These are phyloP conservation scores for Evernia prunastri DNA, from an alignment of 495 filamentous ascomycete genomes.

Conservation along the genomic window DNA sequence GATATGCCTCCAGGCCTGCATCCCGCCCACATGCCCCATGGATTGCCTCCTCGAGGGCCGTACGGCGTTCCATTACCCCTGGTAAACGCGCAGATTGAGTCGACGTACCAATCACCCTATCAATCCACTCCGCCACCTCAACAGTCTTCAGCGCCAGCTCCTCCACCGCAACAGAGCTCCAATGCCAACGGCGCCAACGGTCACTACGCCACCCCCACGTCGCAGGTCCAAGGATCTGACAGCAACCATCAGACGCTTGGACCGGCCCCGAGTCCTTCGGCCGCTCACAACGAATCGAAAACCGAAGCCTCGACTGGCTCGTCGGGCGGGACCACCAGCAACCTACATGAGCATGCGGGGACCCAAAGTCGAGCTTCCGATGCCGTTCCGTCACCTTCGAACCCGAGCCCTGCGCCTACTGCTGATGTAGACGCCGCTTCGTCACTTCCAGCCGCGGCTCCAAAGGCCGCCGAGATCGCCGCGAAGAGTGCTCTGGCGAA, in stretches of 20 bases:
- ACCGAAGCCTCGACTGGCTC: conserved; percentile 20
- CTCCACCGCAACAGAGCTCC: conserved; percentile 15
- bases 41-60: conserved; percentile 22
- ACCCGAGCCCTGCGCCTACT: conserved; percentile 17
- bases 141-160: conserved; percentile 14
- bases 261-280: conserved; percentile 15
- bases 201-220: background rate
- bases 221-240: conserved; percentile 16
- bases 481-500: conserved; percentile 3
- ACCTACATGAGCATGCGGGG: background rate
- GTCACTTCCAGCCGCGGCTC: conserved; percentile 31
- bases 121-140: conserved; percentile 17
- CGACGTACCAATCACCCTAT: conserved; percentile 29
- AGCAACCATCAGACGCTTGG: conserved; percentile 11
- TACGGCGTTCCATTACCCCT: conserved; percentile 20
- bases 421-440: conserved; percentile 20
- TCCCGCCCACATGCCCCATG: conserved; percentile 31
- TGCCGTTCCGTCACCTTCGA: conserved; percentile 31
- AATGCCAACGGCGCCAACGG: conserved; percentile 16
- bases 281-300: conserved; percentile 23
- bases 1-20: conserved; percentile 28
- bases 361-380: conserved; percentile 34
- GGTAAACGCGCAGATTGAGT: conserved; percentile 20
- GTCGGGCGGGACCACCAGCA: conserved; percentile 4
- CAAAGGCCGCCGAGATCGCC: conserved; percentile 15